phyloP scores from a whole-genome alignment of 2,329 filamentous ascomycete genomes.

The Blastomyces emzantsi region DNA sequence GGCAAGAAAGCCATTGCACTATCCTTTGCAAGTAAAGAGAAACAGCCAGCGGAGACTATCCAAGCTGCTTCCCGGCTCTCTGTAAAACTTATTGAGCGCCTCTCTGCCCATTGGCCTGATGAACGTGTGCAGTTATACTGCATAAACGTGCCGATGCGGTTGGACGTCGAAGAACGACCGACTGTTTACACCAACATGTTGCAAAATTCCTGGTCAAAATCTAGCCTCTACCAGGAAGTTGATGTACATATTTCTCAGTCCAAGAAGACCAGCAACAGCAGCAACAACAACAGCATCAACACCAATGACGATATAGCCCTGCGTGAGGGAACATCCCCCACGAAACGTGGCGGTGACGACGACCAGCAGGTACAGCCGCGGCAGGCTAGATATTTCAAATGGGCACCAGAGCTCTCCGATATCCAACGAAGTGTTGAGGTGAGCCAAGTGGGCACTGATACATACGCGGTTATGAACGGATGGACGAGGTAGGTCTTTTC shows the following conservation, averaged over 20 bases:
- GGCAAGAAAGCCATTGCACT: constrained; percentile 62
- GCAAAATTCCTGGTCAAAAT: constrained; percentile 75
- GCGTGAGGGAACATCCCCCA: constrained; percentile 24
- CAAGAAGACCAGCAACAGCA: no score
- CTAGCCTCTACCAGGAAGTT: constrained; percentile 71
- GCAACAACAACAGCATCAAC: neutral
- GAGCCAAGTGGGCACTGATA: constrained; percentile 70
- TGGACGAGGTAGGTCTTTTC: constrained; percentile 57
- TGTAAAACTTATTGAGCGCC: constrained; percentile 64
- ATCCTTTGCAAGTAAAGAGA: constrained; percentile 71
- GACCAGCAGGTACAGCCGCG: constrained; percentile 24
- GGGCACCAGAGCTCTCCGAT: constrained; percentile 74
- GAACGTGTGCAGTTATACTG: constrained; percentile 67
- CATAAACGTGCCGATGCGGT: constrained; percentile 74
- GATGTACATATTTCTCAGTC: constrained; percentile 35
- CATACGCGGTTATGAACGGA: constrained; percentile 78
- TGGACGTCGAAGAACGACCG: constrained; percentile 58
- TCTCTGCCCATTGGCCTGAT: constrained; percentile 59
- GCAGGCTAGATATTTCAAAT: constrained; percentile 68
- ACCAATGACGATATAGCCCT: neutral
- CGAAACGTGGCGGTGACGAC: constrained; percentile 28
- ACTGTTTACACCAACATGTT: constrained; percentile 69
- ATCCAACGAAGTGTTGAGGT: constrained; percentile 74
- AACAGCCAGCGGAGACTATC: constrained; percentile 69
- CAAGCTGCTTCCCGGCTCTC: constrained; percentile 60